A percentile compares a stretch with the other conserved stretches of the same genome.
These are phyloP conservation scores for Inga oerstediana DNA, from an alignment of 306 rosid species.

Conservation along the genomic window DNA sequence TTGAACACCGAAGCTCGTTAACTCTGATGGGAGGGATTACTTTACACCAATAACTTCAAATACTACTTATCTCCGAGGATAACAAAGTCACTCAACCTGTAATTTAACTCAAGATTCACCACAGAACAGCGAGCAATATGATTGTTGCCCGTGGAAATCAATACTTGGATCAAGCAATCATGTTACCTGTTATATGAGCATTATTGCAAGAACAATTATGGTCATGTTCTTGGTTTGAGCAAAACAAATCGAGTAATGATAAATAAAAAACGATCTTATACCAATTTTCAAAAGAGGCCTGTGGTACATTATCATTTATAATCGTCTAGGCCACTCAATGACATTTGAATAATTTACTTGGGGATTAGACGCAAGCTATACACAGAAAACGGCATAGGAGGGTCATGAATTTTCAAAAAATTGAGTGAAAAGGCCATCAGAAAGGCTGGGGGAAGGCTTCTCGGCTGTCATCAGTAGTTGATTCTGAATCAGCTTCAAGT, in stretches of 20 bases:
- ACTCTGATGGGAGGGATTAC: neutral
- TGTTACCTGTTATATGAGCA: neutral
- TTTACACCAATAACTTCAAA: neutral
- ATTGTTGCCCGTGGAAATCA: neutral
- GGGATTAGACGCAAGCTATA: conserved; percentile 20
- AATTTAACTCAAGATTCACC: neutral
- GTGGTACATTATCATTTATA: neutral
- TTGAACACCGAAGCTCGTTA: too few relatives aligned
- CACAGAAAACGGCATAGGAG: conserved; percentile 7
- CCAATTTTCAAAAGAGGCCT: neutral
- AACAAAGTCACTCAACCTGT: neutral
- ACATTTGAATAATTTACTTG: neutral
- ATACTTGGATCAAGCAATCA: neutral
- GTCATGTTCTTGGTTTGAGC: neutral
- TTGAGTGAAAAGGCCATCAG: conserved; percentile 39
- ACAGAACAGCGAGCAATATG: neutral
- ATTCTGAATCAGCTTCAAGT: conserved; percentile 46
- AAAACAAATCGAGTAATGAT: neutral
- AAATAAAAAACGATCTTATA: neutral
- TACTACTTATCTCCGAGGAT: neutral
- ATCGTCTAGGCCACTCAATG: conserved; percentile 1
- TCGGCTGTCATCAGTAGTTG: conserved; percentile 39
- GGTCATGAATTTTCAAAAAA: conserved; percentile 27
- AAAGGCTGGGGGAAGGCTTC: conserved; percentile 54
- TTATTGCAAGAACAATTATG: neutral